Conservation (phyloP, 2,329 filamentous ascomycete species). For the Dothiorella sarmentorum region DNA sequence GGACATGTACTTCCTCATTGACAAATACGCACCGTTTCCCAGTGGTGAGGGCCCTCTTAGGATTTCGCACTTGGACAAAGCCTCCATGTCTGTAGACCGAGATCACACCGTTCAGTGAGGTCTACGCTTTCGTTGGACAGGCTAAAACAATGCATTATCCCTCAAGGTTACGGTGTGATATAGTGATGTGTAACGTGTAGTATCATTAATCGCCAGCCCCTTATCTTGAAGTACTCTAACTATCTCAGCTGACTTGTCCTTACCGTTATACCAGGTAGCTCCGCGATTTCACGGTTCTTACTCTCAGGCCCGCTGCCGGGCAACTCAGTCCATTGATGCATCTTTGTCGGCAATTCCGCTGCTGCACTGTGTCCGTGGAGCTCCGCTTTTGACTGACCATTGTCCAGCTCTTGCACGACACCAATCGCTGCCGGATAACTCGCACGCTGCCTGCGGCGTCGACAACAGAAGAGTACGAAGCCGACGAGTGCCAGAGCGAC, state of each 20-base stretch:
- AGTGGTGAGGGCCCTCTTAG: conserved; percentile 22
- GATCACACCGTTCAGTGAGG: conserved; percentile 9
- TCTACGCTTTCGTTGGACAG: too few relatives aligned
- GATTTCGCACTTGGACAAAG: not conserved
- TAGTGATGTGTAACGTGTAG: too few relatives aligned
- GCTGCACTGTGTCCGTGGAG: not conserved
- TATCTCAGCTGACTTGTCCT: too few relatives aligned
- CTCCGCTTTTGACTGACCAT: not conserved
- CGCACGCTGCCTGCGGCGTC: not conserved
- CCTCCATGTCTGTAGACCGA: not conserved
- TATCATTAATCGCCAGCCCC: too few relatives aligned
- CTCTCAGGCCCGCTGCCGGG: not conserved
- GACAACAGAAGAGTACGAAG: not conserved
- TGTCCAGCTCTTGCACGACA: not conserved
- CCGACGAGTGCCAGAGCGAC: not conserved
- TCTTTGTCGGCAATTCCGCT: not conserved
- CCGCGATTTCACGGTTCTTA: too few relatives aligned
- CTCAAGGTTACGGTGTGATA: too few relatives aligned
- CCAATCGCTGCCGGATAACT: not conserved
- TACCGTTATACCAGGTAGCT: too few relatives aligned
- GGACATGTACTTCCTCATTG: conserved; percentile 27
- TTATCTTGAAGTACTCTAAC: too few relatives aligned
- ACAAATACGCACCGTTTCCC: conserved; percentile 27
- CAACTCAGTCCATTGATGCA: not conserved
- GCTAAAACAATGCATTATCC: too few relatives aligned